Evolutionary conservation across 495 filamentous ascomycete genomes (phyloP), one percentile per base, ranked within the genome.

Genomic region (Penicillium waksmanii): DNA sequence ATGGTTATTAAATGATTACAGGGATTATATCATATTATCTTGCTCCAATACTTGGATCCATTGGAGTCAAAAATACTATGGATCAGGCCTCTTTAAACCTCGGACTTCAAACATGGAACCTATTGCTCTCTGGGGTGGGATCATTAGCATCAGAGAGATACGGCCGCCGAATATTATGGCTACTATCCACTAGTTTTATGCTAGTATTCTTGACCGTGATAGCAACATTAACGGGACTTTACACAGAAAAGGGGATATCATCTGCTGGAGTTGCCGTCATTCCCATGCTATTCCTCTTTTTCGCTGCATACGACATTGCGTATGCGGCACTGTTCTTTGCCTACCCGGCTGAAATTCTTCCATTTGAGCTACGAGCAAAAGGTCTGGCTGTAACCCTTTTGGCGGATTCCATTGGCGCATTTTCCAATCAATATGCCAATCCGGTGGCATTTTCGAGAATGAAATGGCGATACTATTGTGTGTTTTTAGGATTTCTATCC

Each of bases 351-450:
- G 87, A 89, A 73, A 82, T 90, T 23, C 68, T 88, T 9, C 86
- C 86, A 0, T 91, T 85, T 75, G 79, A 84, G 42, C 75, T 90
- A 50, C 82, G 86, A 17, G 85, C 87, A 34, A 91, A 89, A 74
- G 86, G 87, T 33, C 84, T 89, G 73, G 84, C 88, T 73, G 70
- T 85, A 52, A 82, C 81, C 72, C 81, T 84, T 56, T 76, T 86
- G 35, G 82, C 80, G 10, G 79, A 84, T 18, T 81, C 86, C 56
- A 77, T 81, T 27, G 75, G 84, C 34, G 73, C 85, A 18, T 81
- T 82, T 8, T 74, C 86, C 53, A 79, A 79, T 57, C 77, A 79
- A 68, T 83, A 66, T 38, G 83, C 83, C 55, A 86, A 87, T 72
- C 83, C 83, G 1, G 70, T 87, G 25, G 73, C 73, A 18, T 80